These are phyloP conservation scores for Aspergillus diversus DNA, from an alignment of 495 filamentous ascomycete genomes.

Conservation along the genomic window DNA sequence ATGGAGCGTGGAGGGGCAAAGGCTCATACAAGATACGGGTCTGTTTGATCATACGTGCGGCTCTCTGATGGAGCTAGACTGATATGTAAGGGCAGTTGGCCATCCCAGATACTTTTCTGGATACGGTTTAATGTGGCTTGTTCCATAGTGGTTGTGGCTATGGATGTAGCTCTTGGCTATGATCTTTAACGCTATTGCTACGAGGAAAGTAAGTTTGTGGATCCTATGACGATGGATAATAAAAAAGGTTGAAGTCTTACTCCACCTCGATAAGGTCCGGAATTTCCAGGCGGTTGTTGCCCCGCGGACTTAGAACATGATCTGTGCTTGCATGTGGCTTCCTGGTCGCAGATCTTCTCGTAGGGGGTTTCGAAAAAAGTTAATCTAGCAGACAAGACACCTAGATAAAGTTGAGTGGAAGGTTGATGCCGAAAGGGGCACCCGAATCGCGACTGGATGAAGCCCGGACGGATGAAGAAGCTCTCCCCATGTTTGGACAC, in stretches of 20 bases:
- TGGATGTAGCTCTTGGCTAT: neutral
- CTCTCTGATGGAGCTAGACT: constrained; percentile 56
- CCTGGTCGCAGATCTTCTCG: neutral
- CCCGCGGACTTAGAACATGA: constrained; percentile 2
- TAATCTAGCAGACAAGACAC: neutral
- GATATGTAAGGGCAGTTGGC: constrained; percentile 56
- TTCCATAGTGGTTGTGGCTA: constrained; percentile 31
- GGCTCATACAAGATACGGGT: constrained; percentile 54
- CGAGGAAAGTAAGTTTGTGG: neutral
- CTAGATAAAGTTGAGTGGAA: neutral
- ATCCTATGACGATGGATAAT: neutral
- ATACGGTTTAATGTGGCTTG: constrained; percentile 36
- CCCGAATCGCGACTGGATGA: neutral
- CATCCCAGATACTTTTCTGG: constrained; percentile 54
- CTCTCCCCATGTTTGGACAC: constrained; percentile 9
- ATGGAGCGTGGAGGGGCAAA: neutral
- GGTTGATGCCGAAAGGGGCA: neutral
- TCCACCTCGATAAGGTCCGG: neutral
- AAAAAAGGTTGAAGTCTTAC: neutral
- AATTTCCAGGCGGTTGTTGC: neutral
- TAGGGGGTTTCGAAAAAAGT: no score
- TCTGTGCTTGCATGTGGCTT: neutral
- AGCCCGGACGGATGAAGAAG: neutral
- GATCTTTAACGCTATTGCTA: neutral
- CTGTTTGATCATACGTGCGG: constrained; percentile 55